Evolutionary conservation across 257 asterid species (phyloP).

Genomic region (Linderniella brevidens): DNA sequence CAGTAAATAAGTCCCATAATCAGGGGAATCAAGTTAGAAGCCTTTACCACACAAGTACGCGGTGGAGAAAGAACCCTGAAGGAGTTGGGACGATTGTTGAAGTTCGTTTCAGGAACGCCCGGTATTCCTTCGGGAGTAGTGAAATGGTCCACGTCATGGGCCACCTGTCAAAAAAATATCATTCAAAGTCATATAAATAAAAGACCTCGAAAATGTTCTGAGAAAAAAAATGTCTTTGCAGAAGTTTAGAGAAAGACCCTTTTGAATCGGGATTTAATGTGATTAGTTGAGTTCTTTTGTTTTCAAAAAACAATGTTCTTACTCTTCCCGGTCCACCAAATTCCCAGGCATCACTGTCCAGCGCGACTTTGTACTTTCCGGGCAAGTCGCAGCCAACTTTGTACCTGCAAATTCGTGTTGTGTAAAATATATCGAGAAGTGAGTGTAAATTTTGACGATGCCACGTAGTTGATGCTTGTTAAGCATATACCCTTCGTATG

Average conservation of each 20-base stretch:
- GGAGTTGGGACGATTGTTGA: conserved; percentile 85
- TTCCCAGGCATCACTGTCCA: conserved; percentile 86
- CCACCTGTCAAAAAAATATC: conserved; percentile 35
- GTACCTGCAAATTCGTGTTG: conserved; percentile 36
- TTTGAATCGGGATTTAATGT: no score
- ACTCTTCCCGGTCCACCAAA: conserved; percentile 97
- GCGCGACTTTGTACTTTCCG: conserved; percentile 79
- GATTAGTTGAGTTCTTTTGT: background rate
- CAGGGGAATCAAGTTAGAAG: no score
- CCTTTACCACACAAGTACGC: conserved; percentile 40
- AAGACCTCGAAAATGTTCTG: background rate
- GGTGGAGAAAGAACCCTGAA: conserved; percentile 79
- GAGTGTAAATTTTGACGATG: no score
- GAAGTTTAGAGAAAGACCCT: no score
- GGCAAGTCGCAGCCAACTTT: conserved; percentile 95
- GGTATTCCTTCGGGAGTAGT: conserved; percentile 89
- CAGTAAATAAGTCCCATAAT: no score
- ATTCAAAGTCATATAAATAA: conserved; percentile 1
- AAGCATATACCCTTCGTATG: conserved; percentile 65
- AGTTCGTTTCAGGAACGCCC: conserved; percentile 86
- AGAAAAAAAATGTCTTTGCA: background rate
- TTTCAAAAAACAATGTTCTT: conserved; percentile 20
- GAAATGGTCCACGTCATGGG: conserved; percentile 79
- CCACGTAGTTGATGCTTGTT: conserved; percentile 7
- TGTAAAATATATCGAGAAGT: conserved; percentile 3